Base-by-base conservation (phyloP, 2,329 filamentous ascomycete genomes). In the Stagonosporopsis vannaccii region DNA sequence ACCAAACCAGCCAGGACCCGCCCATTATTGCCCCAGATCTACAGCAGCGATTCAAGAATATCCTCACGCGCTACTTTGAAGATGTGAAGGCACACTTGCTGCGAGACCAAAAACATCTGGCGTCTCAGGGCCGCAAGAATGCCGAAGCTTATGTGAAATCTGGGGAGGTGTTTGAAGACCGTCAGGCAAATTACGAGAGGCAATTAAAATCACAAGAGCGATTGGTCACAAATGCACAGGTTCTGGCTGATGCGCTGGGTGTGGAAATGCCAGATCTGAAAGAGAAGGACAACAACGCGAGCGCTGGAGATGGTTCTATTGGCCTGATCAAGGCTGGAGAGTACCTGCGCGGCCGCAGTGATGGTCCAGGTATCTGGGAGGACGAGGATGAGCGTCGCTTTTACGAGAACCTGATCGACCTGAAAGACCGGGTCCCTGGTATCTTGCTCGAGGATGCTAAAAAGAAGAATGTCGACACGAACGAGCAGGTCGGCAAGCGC, bases 101-200 rank as follows among this genome's bases (percentile, higher is more conserved):
- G 26, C 89, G 91, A n/a, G 92, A 98, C 68, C 95, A 99, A 74
- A 95, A 96, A 75, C 89, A 90, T 36, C 88, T 99, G 36, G 85
- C 88, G 49, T 87, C 85, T 23, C 95, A 99, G 78, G 92, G 91
- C 50, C 91, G 92, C 61, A 92, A 94, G 66, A 99, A 99, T 77
- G 94, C 95, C 0, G 95, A 99, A 76, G 95, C 94, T 6, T 99
- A 99, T 69, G 94, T 99, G 68, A 97, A 97, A 71, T 98, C 95
- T 33, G 95, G 95, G 2, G 95, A 99, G 73, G 94, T 99, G 5
- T 98, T 99, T 62, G 95, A 99, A 74, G 95, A 99, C 71, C 90
- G 95, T 46, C 95, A 99, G 74, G 87, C 92, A 50, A 98, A 93
- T 71, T 97, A 96, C 65, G 96, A 99, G 74, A 97, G 93, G 75